These are phyloP conservation scores for Aspergillus diversus DNA, from an alignment of 495 filamentous ascomycete genomes.

Conservation along the genomic window DNA sequence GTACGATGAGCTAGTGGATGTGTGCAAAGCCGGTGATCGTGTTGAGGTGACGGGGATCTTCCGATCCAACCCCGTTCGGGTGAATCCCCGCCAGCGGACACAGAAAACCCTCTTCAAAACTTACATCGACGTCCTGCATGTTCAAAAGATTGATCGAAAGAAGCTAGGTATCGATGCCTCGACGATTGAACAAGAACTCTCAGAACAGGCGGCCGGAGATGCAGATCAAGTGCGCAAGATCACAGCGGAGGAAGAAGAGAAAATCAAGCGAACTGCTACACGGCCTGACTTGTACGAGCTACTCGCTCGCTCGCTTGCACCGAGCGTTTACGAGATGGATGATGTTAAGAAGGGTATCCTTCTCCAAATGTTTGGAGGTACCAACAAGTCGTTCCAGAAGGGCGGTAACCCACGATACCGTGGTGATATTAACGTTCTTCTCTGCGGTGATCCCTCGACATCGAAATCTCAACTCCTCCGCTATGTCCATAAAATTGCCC, in stretches of 20 bases:
- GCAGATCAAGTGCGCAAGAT: conserved; percentile 83
- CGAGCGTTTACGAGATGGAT: conserved; percentile 96
- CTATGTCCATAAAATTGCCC: conserved; percentile 97
- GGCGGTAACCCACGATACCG: conserved; percentile 93
- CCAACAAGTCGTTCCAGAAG: conserved; percentile 98
- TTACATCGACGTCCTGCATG: conserved; percentile 91
- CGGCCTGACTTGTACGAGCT: conserved; percentile 93
- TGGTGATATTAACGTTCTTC: conserved; percentile 95
- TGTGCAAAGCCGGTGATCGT: conserved; percentile 96
- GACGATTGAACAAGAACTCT: conserved; percentile 84
- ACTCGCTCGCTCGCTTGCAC: conserved; percentile 86
- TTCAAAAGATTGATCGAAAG: conserved; percentile 95
- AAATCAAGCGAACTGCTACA: conserved; percentile 79
- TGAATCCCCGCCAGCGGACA: conserved; percentile 89
- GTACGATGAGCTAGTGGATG: conserved; percentile 95
- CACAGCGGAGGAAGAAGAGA: conserved; percentile 85
- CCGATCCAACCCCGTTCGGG: conserved; percentile 90
- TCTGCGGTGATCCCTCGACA: conserved; percentile 96
- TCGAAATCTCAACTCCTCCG: conserved; percentile 92
- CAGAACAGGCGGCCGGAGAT: conserved; percentile 71
- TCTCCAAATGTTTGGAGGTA: conserved; percentile 94
- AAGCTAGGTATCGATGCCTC: conserved; percentile 89
- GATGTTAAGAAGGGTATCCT: conserved; percentile 98
- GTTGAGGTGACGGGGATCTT: conserved; percentile 97
- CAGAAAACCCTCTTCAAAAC: conserved; percentile 97